phyloP scores from a whole-genome alignment of 83 land plant species.

The Picea engelmannii region DNA sequence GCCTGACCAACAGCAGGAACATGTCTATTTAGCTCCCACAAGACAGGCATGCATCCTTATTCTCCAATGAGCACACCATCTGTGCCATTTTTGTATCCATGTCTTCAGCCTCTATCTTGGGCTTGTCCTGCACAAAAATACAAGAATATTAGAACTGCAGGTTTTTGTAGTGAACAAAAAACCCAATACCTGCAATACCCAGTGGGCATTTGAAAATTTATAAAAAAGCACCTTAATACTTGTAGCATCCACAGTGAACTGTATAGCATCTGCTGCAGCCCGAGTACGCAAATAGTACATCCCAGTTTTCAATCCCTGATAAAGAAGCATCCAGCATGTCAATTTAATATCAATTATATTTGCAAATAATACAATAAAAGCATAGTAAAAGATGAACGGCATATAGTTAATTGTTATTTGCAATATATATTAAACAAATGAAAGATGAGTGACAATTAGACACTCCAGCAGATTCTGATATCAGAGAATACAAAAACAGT shows the following conservation, averaged over 20 bases:
- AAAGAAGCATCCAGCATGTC: background rate
- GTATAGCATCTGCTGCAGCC: constrained; percentile 55
- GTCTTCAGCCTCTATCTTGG: constrained; percentile 30
- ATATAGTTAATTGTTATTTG: too few species aligned
- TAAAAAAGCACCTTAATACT: constrained; percentile 31
- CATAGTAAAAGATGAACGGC: too few species aligned
- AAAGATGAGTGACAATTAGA: too few species aligned
- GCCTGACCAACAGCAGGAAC: background rate
- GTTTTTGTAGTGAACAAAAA: background rate
- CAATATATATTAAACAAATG: too few species aligned
- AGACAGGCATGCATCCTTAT: constrained; percentile 83
- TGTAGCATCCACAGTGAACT: constrained; percentile 67
- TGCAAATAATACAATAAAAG: too few species aligned
- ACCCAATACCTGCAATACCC: background rate
- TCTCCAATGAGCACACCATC: constrained; percentile 81
- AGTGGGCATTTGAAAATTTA: background rate
- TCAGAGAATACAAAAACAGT: too few species aligned
- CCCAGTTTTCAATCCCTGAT: too few species aligned
- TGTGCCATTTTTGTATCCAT: constrained; percentile 64
- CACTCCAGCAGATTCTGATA: too few species aligned
- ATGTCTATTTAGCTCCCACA: constrained; percentile 63
- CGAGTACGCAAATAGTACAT: too few species aligned
- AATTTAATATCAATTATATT: background rate
- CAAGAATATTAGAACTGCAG: background rate
- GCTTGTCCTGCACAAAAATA: constrained; percentile 26